These are phyloP conservation scores for Coleophoma crateriformis DNA, from an alignment of 2,329 filamentous ascomycete genomes.

Conservation along the genomic window DNA sequence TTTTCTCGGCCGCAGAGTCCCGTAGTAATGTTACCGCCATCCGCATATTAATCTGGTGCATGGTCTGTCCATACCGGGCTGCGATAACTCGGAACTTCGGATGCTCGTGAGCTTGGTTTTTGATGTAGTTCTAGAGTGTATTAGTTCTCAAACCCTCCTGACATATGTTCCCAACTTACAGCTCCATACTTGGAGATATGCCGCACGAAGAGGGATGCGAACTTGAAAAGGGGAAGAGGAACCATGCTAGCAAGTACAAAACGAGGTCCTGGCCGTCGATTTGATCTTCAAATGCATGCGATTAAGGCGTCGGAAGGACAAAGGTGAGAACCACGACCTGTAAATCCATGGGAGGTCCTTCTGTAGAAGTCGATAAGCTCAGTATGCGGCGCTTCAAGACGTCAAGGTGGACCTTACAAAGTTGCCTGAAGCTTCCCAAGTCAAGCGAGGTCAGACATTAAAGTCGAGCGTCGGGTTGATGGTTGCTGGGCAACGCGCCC, in stretches of 20 bases:
- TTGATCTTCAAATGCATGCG: background rate
- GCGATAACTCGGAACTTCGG: constrained; percentile 54
- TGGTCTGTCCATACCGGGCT: constrained; percentile 55
- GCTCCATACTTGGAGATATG: constrained; percentile 66
- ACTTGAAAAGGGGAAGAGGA: constrained; percentile 61
- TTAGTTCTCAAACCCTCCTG: constrained; percentile 6
- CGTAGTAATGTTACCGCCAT: constrained; percentile 53
- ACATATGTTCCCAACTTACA: constrained; percentile 36
- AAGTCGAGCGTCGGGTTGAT: background rate
- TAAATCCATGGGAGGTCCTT: background rate
- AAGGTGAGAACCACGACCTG: background rate
- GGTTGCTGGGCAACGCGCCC: background rate
- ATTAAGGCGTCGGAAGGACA: background rate
- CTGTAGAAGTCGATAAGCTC: too few relatives aligned
- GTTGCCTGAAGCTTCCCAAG: too few relatives aligned
- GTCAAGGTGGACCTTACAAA: too few relatives aligned
- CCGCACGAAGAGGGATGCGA: constrained; percentile 57
- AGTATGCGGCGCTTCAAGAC: too few relatives aligned
- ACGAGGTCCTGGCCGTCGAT: background rate
- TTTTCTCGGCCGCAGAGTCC: constrained; percentile 50
- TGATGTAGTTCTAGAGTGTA: constrained; percentile 53
- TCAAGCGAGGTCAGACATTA: too few relatives aligned
- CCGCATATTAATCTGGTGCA: constrained; percentile 64
- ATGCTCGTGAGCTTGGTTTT: constrained; percentile 60
- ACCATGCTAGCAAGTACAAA: constrained; percentile 43